Evolutionary conservation across 768 basidiomycete genomes (phyloP), one percentile per base, ranked within the genome.

Genomic region (Ramaria rubella): DNA sequence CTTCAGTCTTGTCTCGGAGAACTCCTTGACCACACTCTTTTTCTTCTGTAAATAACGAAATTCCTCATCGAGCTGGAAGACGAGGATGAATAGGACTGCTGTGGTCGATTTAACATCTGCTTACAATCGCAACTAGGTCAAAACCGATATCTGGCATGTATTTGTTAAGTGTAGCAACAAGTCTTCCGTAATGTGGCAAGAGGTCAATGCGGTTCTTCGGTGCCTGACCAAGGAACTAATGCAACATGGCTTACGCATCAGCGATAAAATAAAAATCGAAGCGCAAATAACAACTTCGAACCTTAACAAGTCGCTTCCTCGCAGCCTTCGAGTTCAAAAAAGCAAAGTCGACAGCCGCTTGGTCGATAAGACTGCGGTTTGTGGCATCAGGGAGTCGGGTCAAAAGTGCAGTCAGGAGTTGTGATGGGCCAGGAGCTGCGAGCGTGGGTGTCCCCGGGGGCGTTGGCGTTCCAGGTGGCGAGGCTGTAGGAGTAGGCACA

Each of bases 321-420:
- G 94, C 91, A 21, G 95, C 93, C 68, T 98, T 98, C 42, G 93
- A 94, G 67, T 98, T 99, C 57, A 99, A 75, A 65, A 94, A 92
- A 0, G 93, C 91, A 68, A 99, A 99, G 60, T 99, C 95, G 36
- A 97, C 82, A 0, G 94, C 94, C 27, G 87, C 86, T 70, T 95
- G 91, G 67, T 99, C 96, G 57, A 98, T 89, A 58, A 92, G 69
- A 2, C 81, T 79, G 15, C 90, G 82, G 65, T 93, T 97, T 12
- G 90, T 94, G n/a, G 90, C 89, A 68, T 99, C 95, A 0, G 95
- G 90, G 11, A 99, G 77, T 27, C 94, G 87, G 31, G 88, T 85
- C 36, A 99, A 83, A 19, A 99, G 76, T 11, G 91, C 89, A 4
- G 90, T 93, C 46, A 99, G 80, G 36, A 97, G 79, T 59, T 97